These are phyloP conservation scores for Prunella vulgaris DNA, from an alignment of 257 asterid species.

Conservation along the genomic window DNA sequence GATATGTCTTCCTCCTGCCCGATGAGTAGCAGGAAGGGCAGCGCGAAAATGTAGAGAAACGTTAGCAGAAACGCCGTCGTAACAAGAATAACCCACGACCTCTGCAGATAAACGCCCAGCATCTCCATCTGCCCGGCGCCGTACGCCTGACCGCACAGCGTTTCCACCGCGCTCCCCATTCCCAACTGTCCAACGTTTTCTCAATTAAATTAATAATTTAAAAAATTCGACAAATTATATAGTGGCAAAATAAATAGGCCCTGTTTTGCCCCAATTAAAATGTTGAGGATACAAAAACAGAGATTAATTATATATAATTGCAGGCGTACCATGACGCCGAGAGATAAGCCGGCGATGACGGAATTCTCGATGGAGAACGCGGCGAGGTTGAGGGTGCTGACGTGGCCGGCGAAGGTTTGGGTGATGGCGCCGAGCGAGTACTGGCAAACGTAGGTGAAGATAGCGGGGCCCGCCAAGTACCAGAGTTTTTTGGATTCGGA, in stretches of 20 bases:
- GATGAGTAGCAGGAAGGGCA: constrained; percentile 34
- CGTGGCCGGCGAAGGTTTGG: constrained; percentile 53
- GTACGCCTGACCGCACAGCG: constrained; percentile 65
- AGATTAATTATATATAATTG: too few relatives aligned
- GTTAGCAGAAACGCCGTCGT: constrained; percentile 32
- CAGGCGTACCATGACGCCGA: constrained; percentile 47
- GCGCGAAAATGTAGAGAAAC: constrained; percentile 40
- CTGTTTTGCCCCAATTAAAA: too few relatives aligned
- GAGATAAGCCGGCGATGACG: constrained; percentile 42
- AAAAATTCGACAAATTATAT: too few relatives aligned
- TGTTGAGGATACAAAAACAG: too few relatives aligned
- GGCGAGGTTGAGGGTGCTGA: constrained; percentile 49
- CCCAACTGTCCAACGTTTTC: too few relatives aligned
- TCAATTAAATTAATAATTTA: too few relatives aligned
- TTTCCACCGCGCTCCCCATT: constrained; percentile 69
- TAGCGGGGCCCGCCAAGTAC: constrained; percentile 45
- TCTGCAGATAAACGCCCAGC: constrained; percentile 61
- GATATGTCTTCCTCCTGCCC: constrained; percentile 48
- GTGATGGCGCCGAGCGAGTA: constrained; percentile 56
- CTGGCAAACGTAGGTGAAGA: constrained; percentile 41
- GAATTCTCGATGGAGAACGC: constrained; percentile 50
- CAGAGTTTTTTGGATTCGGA: constrained; percentile 40
- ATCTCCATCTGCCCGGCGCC: constrained; percentile 58
- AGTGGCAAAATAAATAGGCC: too few relatives aligned
- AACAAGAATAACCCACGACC: constrained; percentile 55